Evolutionary conservation across 768 basidiomycete genomes (phyloP), one percentile per base, ranked within the genome.

Genomic region (Collybia sordida): DNA sequence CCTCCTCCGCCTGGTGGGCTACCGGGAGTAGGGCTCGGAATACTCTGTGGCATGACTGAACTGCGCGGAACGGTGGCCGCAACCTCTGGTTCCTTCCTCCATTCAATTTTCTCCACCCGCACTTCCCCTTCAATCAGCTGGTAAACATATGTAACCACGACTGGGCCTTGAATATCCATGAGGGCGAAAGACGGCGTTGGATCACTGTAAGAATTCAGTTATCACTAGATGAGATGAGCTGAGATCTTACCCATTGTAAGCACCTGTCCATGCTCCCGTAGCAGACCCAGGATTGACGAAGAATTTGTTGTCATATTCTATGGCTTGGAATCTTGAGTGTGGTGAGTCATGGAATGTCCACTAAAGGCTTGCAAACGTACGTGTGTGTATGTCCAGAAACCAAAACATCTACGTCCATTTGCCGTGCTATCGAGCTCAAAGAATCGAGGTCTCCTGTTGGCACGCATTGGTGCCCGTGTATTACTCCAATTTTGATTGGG

Each of bases 361-460:
- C 42, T 8, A 49, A 12, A 5, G 2, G 28, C 22, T 15, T 14
- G 42, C 9, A 31, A 31, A 69, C 90, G 64, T 62, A 96, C 95
- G 83, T 85, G 68, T 98, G 95, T 0, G 97, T 98, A 60, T 93
- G 93, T 0, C 97, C 97, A 2, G 88, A 91, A 18, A 98, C 72
- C 28, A 98, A 75, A 0, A 99, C 93, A 61, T 99, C 97, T 3
- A 98, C 97, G 64, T 98, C 96, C 90, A 99, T 93, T 70, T 95
- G 93, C 31, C 96, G 73, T 14, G 95, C 93, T 47, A 95, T 81
- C 3, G 90, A 80, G 45, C 83, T 86, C 37, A 98, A 77, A n/a
- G 90, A 86, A 62, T 97, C 93, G 3, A 93, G 75, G 64, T 97
- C 94, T 12, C 95, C 97, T 0, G 87, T 85, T 1, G 97, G 96